Percentiles rank a stretch among this genome's conserved stretches.
Conservation (phyloP, 208 protist genomes). For the Leptomonas pyrrhocoris region DNA sequence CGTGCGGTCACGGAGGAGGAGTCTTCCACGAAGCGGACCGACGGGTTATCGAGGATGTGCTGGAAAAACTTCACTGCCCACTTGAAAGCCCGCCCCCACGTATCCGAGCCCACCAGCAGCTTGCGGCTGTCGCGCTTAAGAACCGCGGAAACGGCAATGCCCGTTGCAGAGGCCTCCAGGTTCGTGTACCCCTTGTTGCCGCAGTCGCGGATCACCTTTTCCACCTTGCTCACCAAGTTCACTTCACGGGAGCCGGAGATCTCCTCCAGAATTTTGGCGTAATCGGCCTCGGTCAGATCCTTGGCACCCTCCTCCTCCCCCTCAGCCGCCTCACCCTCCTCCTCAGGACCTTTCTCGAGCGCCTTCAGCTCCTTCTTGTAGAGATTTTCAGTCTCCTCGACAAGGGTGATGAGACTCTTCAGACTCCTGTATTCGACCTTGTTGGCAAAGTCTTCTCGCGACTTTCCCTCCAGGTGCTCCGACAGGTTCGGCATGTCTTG, state of each 20-base stretch:
- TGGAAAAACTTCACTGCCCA: conserved; percentile 41
- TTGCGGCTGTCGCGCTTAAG: conserved; percentile 55
- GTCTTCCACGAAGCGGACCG: conserved; percentile 48
- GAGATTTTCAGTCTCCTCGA: conserved; percentile 30
- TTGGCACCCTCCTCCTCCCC: conserved; percentile 30
- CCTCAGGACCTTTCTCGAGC: conserved; percentile 46
- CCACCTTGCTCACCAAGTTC: conserved; percentile 45
- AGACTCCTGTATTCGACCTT: conserved; percentile 52
- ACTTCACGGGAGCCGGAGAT: conserved; percentile 33
- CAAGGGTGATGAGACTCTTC: conserved; percentile 51
- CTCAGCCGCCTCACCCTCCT: conserved; percentile 39
- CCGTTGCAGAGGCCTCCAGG: conserved; percentile 61
- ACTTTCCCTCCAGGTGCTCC: conserved; percentile 47
- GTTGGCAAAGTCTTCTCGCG: conserved; percentile 51
- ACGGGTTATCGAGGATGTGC: conserved; percentile 43
- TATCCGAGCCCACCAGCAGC: conserved; percentile 48
- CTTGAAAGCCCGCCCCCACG: conserved; percentile 55
- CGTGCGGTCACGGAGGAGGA: conserved; percentile 30
- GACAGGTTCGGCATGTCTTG: conserved; percentile 53
- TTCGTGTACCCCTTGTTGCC: conserved; percentile 42
- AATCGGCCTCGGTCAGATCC: conserved; percentile 37
- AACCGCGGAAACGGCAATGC: conserved; percentile 43
- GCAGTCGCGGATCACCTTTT: conserved; percentile 53
- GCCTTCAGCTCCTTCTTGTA: conserved; percentile 36
- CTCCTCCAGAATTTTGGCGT: conserved; percentile 30